Evolutionary conservation across 179 eudicot genomes (phyloP), one percentile per base, ranked within the genome.

Genomic region (Corrigiola litoralis): DNA sequence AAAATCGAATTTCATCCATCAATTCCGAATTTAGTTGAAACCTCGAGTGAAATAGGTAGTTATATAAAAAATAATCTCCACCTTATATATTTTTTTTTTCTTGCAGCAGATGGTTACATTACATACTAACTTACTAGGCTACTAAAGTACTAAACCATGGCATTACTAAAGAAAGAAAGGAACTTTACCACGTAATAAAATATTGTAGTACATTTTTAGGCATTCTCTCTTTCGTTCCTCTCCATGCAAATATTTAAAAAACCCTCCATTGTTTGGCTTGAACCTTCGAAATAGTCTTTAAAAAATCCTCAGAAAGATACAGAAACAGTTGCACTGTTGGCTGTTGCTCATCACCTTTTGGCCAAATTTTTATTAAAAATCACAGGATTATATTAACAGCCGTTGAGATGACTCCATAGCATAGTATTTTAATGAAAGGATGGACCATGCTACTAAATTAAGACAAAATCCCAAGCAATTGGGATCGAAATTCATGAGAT

Each of bases 131-230:
- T n/a, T n/a, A n/a, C n/a, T 31, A 33, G 60, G 34, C 42, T 12
- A 17, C 11, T 4, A 17, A 33, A 38, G 23, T 40, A 40, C 38
- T 9, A 58, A 37, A 47, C 63, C 63, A 58, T 58, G 63, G 63
- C 63, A 37, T 58, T 24, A 38, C 5, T 6, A 58, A 40, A 23
- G 48, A 40, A 40, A 40, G 49, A 58, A 24, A 58, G 48, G 40
- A 40, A 27, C 63, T 58, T 58, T 58, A 44, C 17, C 61, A 56
- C 61, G 13, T n/a, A n/a, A n/a, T n/a, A n/a, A n/a, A n/a, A n/a
- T n/a, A n/a, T n/a, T n/a, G n/a, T n/a, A n/a, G n/a, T n/a, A n/a
- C n/a, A n/a, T n/a, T n/a, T n/a, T n/a, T n/a, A n/a, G n/a, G n/a
- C n/a, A n/a, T n/a, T n/a, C n/a, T n/a, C 61, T 33, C 61, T 56